Conservation (phyloP, 176 grass and related monocot genomes). For the Microstegium vimineum region DNA sequence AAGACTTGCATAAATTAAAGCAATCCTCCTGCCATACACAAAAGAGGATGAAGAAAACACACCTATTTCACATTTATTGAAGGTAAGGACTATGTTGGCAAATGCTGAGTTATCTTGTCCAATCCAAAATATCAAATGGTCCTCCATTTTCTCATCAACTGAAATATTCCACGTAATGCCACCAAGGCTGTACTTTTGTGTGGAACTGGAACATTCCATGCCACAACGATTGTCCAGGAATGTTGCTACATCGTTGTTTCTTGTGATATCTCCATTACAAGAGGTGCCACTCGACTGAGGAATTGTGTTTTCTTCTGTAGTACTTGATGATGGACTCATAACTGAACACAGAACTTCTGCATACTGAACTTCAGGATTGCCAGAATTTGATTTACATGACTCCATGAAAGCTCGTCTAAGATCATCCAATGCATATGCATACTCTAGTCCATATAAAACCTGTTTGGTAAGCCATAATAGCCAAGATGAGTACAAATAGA, state of each 20-base stretch:
- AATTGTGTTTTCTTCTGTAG: constrained; percentile 17
- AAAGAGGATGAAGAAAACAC: constrained; percentile 7
- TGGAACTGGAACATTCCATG: constrained; percentile 31
- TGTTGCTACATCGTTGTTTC: constrained; percentile 22
- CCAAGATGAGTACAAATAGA: constrained; percentile 1
- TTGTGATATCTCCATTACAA: not conserved
- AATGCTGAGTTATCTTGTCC: constrained; percentile 81
- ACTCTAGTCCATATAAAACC: constrained; percentile 91
- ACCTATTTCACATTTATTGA: constrained; percentile 96
- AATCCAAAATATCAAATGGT: constrained; percentile 89
- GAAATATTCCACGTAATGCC: constrained; percentile 66
- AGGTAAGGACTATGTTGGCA: constrained; percentile 83
- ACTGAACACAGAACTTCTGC: constrained; percentile 56
- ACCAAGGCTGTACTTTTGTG: constrained; percentile 54
- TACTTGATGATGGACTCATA: constrained; percentile 58
- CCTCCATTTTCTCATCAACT: constrained; percentile 54
- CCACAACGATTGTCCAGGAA: constrained; percentile 37
- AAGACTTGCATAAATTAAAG: not conserved
- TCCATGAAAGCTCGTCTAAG: constrained; percentile 44
- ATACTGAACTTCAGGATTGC: constrained; percentile 44
- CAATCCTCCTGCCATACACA: not conserved
- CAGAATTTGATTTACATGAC: constrained; percentile 30
- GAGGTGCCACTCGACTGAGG: constrained; percentile 15
- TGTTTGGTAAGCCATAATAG: constrained; percentile 19
- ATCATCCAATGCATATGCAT: constrained; percentile 58